Base-by-base conservation (phyloP, 129 eudicot genomes). In the Smallanthus sonchifolius region DNA sequence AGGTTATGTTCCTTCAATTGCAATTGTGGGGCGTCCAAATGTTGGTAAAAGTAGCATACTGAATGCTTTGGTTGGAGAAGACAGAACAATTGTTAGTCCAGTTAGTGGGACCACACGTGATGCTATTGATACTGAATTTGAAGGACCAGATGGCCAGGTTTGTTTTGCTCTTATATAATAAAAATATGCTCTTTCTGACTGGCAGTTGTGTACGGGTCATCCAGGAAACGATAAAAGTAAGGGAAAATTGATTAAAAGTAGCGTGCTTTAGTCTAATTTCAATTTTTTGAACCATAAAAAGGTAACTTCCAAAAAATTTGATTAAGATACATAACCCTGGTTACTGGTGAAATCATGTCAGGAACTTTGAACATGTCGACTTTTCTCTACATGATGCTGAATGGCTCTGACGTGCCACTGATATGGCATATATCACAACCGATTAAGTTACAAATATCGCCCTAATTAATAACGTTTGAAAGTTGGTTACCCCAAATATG, bases 101-200 rank as follows among this genome's bases (percentile, higher is more conserved):
- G 80, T 94, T 63, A 94, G 99, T 84, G 99, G 99, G 79, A 94
- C 99, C 35, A 94, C 99, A 11, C 99, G 99, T 76, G 99, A 94
- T 82, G 99, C 99, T 49, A 94, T 94, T 70, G 99, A 94, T 76
- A 94, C 99, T 14, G 99, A 90, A 80, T 91, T 90, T 73, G 88
- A 83, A 19, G 96, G 87, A 52, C 84, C 97, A 38, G 96, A 94
- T 87, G 99, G 99, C 70, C 97, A 90, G 97, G 99, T 94, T 73
- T 88, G 72, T 72, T 70, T 47, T 32, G 56, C 60, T 69, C 54
- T 76, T 56, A 66, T 30, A 60, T n/a, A 61, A 2, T 32, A 73
- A 59, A 60, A 24, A 40, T n/a, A 28, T 9, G 28, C 24, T 38
- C 6, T 68, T 75, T 63, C 10, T 51, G 44, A 47, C 51, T 48